A percentile compares a stretch with the other conserved stretches of the same genome.
phyloP scores from a whole-genome alignment of 306 rosid genomes.

The Echinosophora koreensis region DNA sequence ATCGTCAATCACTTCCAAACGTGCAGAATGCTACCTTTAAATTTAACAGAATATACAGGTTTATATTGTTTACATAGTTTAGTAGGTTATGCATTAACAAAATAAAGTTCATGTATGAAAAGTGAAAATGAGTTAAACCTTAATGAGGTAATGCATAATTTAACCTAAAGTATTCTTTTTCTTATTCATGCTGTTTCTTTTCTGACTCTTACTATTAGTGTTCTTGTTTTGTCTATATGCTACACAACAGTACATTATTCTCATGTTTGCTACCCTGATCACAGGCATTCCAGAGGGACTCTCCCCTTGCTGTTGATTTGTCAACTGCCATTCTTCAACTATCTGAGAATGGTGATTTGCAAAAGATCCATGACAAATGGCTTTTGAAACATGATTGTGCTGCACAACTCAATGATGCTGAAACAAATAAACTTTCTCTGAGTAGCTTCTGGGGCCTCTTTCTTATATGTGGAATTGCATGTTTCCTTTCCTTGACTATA shows the following conservation, averaged over 20 bases:
- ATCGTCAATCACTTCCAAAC: no score
- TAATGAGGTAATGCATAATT: no score
- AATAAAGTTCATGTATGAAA: no score
- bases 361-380: constrained; percentile 94
- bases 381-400: constrained; percentile 61
- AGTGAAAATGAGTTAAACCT: not conserved
- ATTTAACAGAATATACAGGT: no score
- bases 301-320: constrained; percentile 91
- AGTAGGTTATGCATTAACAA: not conserved
- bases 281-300: constrained; percentile 96
- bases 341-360: constrained; percentile 95
- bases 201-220: constrained; percentile 14
- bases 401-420: constrained; percentile 44
- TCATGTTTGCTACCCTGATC: constrained; percentile 38
- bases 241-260: constrained; percentile 15
- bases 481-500: constrained; percentile 61
- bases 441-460: constrained; percentile 95
- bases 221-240: not conserved
- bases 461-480: constrained; percentile 76
- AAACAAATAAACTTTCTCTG: constrained; percentile 62
- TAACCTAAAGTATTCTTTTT: not conserved
- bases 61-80: no score
- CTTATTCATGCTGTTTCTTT: not conserved
- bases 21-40: no score
- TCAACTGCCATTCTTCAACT: constrained; percentile 98